Percentiles rank a stretch among this genome's conserved stretches.
Evolutionary conservation across 78 protist species (phyloP).

Genomic region (Guillardia theta): DNA sequence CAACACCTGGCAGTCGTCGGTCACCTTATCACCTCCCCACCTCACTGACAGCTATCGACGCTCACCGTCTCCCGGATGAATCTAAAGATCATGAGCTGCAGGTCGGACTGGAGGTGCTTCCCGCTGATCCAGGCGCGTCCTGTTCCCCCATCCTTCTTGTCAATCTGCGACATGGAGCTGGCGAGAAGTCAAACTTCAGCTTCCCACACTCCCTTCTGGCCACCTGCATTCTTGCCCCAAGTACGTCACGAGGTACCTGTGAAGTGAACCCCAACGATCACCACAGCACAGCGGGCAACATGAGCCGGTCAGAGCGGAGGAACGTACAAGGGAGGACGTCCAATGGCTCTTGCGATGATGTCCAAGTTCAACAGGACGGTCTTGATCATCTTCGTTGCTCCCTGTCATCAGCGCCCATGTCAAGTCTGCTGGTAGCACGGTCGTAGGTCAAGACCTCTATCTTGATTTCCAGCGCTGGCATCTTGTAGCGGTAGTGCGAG

Average conservation of each 20-base stretch:
- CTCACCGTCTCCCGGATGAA: background rate
- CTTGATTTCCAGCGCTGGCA: background rate
- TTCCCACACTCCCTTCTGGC: too few relatives aligned
- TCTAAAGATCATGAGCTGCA: background rate
- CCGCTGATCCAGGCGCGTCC: background rate
- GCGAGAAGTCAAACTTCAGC: too few relatives aligned
- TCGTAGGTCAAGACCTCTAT: too few relatives aligned
- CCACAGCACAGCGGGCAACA: too few relatives aligned
- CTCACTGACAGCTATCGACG: background rate
- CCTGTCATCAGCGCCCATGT: too few relatives aligned
- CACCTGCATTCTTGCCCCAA: background rate
- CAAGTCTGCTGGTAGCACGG: too few relatives aligned
- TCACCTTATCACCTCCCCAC: too few relatives aligned
- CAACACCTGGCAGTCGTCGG: too few relatives aligned
- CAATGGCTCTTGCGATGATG: background rate
- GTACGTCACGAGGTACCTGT: background rate
- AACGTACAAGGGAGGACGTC: too few relatives aligned
- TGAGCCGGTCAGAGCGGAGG: too few relatives aligned
- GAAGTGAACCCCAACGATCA: too few relatives aligned
- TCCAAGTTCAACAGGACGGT: background rate
- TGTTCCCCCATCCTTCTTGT: background rate
- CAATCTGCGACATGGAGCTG: background rate
- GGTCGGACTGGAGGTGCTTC: background rate
- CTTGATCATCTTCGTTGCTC: background rate
- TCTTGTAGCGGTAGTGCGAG: too few relatives aligned